Conservation (phyloP, 306 rosid species). For the peach (Prunus persica) region DNA sequence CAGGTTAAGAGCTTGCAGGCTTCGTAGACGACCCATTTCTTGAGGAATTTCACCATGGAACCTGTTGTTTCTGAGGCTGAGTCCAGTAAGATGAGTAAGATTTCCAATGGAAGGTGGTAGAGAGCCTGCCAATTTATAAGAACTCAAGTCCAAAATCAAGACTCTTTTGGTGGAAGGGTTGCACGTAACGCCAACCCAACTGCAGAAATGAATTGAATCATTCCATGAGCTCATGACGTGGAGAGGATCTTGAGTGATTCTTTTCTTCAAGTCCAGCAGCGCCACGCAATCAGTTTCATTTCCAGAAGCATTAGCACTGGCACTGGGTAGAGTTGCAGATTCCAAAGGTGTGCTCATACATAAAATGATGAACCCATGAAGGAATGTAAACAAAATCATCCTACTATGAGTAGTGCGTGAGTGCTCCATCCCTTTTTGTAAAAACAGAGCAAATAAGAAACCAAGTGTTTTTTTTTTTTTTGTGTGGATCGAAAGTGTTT, state of each 20-base stretch:
- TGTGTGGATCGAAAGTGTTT: too few species aligned
- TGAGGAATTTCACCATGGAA: slow-evolving; percentile 32
- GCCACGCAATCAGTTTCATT: slow-evolving; percentile 30
- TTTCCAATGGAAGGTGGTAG: slow-evolving; percentile 39
- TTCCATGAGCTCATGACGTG: slow-evolving; percentile 35
- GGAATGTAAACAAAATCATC: too few species aligned
- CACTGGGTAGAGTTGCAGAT: neutral
- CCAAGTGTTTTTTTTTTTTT: too few species aligned
- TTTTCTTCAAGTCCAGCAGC: slow-evolving; percentile 32
- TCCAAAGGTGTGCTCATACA: slow-evolving; percentile 3
- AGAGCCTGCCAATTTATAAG: slow-evolving; percentile 12
- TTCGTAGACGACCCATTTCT: slow-evolving; percentile 18
- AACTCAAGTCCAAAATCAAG: slow-evolving; percentile 14
- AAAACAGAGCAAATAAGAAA: too few species aligned
- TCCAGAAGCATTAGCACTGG: neutral
- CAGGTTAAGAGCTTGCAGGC: slow-evolving; percentile 19
- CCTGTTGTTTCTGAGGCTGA: slow-evolving; percentile 13
- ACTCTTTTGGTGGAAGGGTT: slow-evolving; percentile 24
- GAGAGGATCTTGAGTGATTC: slow-evolving; percentile 9
- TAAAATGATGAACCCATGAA: neutral
- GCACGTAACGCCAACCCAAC: slow-evolving; percentile 44
- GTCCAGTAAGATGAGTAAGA: slow-evolving; percentile 28
- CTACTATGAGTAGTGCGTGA: too few species aligned
- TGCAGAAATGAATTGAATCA: slow-evolving; percentile 35
- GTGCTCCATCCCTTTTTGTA: too few species aligned